phyloP scores from a whole-genome alignment of 805 yeast species.

The Zygoascus tannicola region DNA sequence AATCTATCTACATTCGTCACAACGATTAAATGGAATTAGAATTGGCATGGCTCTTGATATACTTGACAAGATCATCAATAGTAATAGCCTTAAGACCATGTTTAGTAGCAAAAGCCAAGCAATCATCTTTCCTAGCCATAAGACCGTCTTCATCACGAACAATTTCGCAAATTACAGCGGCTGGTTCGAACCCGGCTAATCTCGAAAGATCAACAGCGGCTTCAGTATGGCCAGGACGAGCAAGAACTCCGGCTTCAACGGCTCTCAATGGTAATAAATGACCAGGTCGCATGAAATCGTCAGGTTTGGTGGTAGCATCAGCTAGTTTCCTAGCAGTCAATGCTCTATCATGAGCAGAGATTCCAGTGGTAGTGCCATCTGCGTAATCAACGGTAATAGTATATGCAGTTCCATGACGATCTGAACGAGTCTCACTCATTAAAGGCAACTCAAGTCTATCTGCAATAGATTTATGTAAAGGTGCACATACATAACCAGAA shows the following conservation, averaged over 20 bases:
- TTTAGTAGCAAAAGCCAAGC: slow-evolving; percentile 55
- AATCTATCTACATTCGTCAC: no score
- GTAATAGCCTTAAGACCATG: slow-evolving; percentile 63
- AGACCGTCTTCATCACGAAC: slow-evolving; percentile 89
- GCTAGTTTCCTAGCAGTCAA: slow-evolving; percentile 70
- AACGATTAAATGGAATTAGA: no score
- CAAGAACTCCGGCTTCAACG: slow-evolving; percentile 67
- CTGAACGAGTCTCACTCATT: slow-evolving; percentile 56
- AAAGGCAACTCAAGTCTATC: slow-evolving; percentile 71
- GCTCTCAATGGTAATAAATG: slow-evolving; percentile 92
- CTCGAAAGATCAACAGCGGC: slow-evolving; percentile 85
- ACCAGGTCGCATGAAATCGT: slow-evolving; percentile 82
- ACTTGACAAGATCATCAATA: slow-evolving; percentile 61
- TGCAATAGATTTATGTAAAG: slow-evolving; percentile 68
- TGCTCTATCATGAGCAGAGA: slow-evolving; percentile 89
- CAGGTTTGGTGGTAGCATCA: slow-evolving; percentile 42
- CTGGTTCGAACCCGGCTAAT: slow-evolving; percentile 71
- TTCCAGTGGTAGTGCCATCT: slow-evolving; percentile 93
- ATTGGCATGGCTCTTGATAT: slow-evolving; percentile 27
- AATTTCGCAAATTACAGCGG: slow-evolving; percentile 87
- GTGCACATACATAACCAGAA: slow-evolving; percentile 88
- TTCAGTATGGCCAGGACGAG: slow-evolving; percentile 93
- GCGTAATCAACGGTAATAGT: slow-evolving; percentile 83
- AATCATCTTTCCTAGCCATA: slow-evolving; percentile 91
- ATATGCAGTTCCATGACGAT: slow-evolving; percentile 94